phyloP scores from a whole-genome alignment of 2,329 filamentous ascomycete genomes.

The Botrytis aclada region DNA sequence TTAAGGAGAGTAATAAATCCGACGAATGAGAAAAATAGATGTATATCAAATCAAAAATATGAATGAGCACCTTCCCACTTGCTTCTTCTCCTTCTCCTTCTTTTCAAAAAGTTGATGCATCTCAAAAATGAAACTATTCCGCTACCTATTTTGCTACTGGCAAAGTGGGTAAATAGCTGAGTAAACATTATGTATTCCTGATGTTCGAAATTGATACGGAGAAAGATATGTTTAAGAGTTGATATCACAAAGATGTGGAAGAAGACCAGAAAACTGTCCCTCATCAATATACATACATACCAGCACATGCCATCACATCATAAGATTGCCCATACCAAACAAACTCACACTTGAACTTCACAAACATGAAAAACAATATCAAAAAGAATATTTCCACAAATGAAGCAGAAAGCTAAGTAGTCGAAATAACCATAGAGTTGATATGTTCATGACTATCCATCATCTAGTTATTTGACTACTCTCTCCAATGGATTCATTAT shows the following conservation, averaged over 20 bases:
- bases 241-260: background rate
- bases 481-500: constrained; percentile 10
- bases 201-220: background rate
- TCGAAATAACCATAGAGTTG: constrained; percentile 7
- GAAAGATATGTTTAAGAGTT: background rate
- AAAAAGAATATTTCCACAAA: background rate
- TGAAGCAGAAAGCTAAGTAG: background rate
- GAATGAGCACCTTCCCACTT: background rate
- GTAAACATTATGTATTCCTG: background rate
- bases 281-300: background rate
- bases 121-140: background rate
- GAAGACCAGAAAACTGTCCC: background rate
- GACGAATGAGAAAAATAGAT: too few relatives aligned
- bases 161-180: background rate
- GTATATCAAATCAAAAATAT: rapidly evolving
- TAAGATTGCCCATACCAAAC: background rate
- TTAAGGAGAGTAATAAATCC: background rate
- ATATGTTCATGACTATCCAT: constrained; percentile 14
- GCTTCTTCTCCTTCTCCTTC: background rate
- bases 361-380: background rate
- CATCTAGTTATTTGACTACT: background rate
- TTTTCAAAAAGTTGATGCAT: background rate
- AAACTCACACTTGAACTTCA: background rate
- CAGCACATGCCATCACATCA: background rate
- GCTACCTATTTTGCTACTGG: background rate